Base-by-base conservation (phyloP, 108 stramenopile species). In the Craspedostauros australis region DNA sequence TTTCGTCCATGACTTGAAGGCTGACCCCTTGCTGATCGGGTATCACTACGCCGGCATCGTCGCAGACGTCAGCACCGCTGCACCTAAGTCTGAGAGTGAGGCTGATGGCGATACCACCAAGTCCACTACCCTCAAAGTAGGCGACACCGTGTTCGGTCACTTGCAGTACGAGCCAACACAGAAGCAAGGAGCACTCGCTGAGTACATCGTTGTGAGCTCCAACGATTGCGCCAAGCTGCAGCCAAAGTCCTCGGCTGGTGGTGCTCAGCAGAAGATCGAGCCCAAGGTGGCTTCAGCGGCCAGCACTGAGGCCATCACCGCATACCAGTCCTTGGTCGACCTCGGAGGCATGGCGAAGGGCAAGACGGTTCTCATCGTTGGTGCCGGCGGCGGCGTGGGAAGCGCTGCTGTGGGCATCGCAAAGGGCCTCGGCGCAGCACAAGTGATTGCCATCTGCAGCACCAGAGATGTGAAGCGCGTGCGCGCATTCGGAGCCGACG, bases 331-430 rank as follows among this genome's bases (percentile, higher is more conserved):
- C 45, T 9, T 70, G 25, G 33, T 55, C 19, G 62, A 70, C 48
- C 5, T 40, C 8, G 62, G 55, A 1, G 46, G 54, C 3, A n/a
- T 70, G 11, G 20, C 15, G 19, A 24, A 43, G 8, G 48, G 46
- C 16, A 20, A 64, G 19, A 15, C 23, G 9, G 68, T 75, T 0
- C 39, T 69, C 21, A 52, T 75, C 25, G 34, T 54, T 26, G 73
- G 73, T 21, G 67, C 63, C 14, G 60, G 46, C 12, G 73, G 73
- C 19, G 62, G 62, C 15, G 69, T 70, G 0, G 73, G 73, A 31
- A 39, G 39, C 38, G 46, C 26, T 4, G 73, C 73, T 29, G 63
- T 75, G 24, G 47, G 51, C 14, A 69, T 69, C 46, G 68, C 68
- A 22, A 69, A 61, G 20, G 11, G 12, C 6, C 28, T 59, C 16